Percentiles rank a stretch among this genome's conserved stretches.
Conservation (phyloP, 495 filamentous ascomycete species). For the Pyrenula aspistea region DNA sequence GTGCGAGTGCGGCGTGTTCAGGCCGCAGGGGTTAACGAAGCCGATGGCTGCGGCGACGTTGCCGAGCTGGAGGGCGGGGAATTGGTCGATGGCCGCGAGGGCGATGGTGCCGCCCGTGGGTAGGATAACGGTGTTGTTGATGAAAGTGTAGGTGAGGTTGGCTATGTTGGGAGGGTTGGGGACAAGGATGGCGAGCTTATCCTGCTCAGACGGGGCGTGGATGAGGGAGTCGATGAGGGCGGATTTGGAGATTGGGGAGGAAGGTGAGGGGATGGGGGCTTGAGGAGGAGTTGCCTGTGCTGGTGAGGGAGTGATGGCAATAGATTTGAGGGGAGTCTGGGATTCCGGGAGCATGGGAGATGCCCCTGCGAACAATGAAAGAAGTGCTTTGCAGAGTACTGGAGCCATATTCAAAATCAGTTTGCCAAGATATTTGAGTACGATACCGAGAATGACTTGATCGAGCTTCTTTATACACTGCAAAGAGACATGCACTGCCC, state of each 20-base stretch:
- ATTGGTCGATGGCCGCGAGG: slow-evolving; percentile 22
- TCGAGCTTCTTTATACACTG: too few relatives aligned
- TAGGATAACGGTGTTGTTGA: not conserved
- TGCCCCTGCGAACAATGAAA: not conserved
- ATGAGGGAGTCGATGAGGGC: not conserved
- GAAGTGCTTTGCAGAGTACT: not conserved
- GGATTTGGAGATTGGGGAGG: not conserved
- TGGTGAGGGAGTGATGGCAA: not conserved
- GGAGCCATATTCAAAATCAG: not conserved
- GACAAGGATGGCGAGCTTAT: not conserved
- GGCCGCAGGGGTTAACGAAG: slow-evolving; percentile 26
- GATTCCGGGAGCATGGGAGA: not conserved
- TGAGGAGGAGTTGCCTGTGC: not conserved
- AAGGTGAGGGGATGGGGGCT: not conserved
- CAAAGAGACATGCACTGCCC: too few relatives aligned
- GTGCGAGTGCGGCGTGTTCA: slow-evolving; percentile 37
- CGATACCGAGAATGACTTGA: too few relatives aligned
- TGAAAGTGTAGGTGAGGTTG: not conserved
- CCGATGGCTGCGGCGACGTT: slow-evolving; percentile 25
- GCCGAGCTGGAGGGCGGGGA: slow-evolving; percentile 29
- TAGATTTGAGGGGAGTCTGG: not conserved
- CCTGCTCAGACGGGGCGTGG: not conserved
- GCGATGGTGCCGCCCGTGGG: slow-evolving; percentile 13
- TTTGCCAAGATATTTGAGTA: too few relatives aligned
- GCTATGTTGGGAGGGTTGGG: not conserved